Conservation (phyloP, 1,139 yeast genomes). For the Yamadazyma sp. region DNA sequence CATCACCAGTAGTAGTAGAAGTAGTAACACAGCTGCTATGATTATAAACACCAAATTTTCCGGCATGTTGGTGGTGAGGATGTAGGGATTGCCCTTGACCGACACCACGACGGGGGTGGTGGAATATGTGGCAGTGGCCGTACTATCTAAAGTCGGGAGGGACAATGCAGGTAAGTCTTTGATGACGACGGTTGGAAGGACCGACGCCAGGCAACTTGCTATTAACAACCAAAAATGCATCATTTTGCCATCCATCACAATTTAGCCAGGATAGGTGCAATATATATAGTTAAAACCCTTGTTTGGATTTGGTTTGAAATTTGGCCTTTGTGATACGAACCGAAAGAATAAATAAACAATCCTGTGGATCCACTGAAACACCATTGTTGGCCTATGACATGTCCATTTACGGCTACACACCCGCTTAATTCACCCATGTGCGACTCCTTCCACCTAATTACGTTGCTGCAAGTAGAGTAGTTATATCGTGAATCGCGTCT, state of each 20-base stretch:
- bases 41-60: constrained; percentile 45
- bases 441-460: neutral
- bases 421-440: neutral
- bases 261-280: neutral
- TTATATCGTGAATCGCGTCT: constrained; percentile 3
- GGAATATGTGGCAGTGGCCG: constrained; percentile 4
- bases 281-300: neutral
- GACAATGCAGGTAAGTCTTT: constrained; percentile 5
- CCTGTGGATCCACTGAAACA: neutral
- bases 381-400: no score
- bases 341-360: constrained; percentile 6
- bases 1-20: constrained; percentile 22
- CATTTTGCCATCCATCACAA: neutral
- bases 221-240: constrained; percentile 1
- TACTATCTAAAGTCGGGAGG: neutral
- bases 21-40: constrained; percentile 36
- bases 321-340: neutral
- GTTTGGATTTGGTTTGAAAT: constrained; percentile 2
- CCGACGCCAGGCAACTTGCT: neutral
- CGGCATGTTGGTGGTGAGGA: constrained; percentile 24
- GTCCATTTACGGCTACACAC: no score
- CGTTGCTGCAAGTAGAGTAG: neutral
- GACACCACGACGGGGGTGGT: constrained; percentile 8
- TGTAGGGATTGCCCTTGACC: constrained; percentile 31
- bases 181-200: neutral